Evolutionary conservation across 2,329 filamentous ascomycete genomes (phyloP).

Genomic region (Aphanoascus verrucosus): DNA sequence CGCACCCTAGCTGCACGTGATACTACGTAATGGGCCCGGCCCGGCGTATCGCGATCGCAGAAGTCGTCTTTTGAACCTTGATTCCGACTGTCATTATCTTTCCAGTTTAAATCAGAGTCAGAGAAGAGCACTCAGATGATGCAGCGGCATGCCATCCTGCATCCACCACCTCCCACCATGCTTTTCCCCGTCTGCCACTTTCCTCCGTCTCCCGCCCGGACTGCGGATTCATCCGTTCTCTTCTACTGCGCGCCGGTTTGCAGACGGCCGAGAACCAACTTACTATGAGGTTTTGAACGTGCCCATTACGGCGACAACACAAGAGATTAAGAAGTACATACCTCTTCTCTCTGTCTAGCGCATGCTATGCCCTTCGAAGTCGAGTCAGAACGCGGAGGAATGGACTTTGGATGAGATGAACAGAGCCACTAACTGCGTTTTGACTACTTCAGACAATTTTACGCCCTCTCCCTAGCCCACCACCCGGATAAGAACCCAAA

Average conservation of each 20-base stretch:
- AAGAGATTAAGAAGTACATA: constrained; percentile 71
- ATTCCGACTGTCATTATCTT: neutral
- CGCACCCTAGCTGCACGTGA: neutral
- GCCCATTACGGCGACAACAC: constrained; percentile 54
- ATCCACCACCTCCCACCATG: constrained; percentile 18
- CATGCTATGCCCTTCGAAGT: neutral
- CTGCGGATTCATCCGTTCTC: constrained; percentile 33
- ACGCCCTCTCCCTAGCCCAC: constrained; percentile 77
- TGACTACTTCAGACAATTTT: constrained; percentile 51
- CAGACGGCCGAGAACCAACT: constrained; percentile 38
- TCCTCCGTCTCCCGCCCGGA: constrained; percentile 13
- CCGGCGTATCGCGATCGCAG: neutral
- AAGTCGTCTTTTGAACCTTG: neutral
- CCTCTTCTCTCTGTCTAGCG: neutral
- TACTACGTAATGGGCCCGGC: neutral
- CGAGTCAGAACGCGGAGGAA: neutral
- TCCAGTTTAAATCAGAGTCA: neutral
- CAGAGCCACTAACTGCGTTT: too few species aligned
- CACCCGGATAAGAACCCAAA: constrained; percentile 83
- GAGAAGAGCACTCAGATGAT: constrained; percentile 15
- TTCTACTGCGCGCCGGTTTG: constrained; percentile 26
- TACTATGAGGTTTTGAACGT: constrained; percentile 78
- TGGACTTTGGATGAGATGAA: neutral
- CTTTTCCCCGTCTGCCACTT: constrained; percentile 10
- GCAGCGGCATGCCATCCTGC: constrained; percentile 55